Evolutionary conservation across 2,329 filamentous ascomycete genomes (phyloP).

Genomic region (Pezicula rhizophila): DNA sequence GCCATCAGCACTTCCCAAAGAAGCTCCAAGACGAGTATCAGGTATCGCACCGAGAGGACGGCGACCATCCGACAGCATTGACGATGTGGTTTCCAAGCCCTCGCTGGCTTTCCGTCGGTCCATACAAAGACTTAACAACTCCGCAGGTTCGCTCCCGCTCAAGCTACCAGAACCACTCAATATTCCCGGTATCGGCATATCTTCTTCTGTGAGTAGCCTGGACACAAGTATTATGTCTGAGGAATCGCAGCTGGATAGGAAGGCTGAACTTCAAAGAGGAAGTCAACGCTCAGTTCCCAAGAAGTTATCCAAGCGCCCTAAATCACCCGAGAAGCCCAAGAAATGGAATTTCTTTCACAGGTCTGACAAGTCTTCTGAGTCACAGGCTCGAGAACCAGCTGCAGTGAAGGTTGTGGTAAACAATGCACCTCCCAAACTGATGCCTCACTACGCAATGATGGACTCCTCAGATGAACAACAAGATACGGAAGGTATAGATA

Average conservation of each 20-base stretch:
- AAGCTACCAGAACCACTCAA: slow-evolving; percentile 49
- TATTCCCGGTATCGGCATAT: slow-evolving; percentile 31
- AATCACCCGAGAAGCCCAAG: slow-evolving; percentile 36
- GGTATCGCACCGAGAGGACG: slow-evolving; percentile 13
- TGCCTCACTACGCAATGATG: slow-evolving; percentile 57
- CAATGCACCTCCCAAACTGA: slow-evolving; percentile 35
- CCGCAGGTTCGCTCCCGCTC: slow-evolving; percentile 32
- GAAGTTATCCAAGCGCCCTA: slow-evolving; percentile 49
- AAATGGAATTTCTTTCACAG: slow-evolving; percentile 61
- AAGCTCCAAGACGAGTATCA: slow-evolving; percentile 13
- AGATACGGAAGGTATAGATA: slow-evolving; percentile 26
- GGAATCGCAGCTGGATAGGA: slow-evolving; percentile 40
- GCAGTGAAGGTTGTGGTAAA: slow-evolving; percentile 43
- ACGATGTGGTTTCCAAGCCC: slow-evolving; percentile 47
- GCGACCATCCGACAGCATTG: slow-evolving; percentile 47
- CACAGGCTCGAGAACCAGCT: slow-evolving; percentile 26
- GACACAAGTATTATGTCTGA: slow-evolving; percentile 53
- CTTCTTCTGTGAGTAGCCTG: slow-evolving; percentile 49
- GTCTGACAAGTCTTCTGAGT: slow-evolving; percentile 31
- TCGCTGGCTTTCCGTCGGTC: slow-evolving; percentile 51
- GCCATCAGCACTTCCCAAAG: slow-evolving; percentile 47
- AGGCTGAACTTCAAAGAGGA: slow-evolving; percentile 29
- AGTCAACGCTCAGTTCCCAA: slow-evolving; percentile 31
- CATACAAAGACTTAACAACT: slow-evolving; percentile 44
- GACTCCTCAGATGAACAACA: slow-evolving; percentile 45